Conservation (phyloP, 2,329 filamentous ascomycete genomes). For the Fusarium sp. region DNA sequence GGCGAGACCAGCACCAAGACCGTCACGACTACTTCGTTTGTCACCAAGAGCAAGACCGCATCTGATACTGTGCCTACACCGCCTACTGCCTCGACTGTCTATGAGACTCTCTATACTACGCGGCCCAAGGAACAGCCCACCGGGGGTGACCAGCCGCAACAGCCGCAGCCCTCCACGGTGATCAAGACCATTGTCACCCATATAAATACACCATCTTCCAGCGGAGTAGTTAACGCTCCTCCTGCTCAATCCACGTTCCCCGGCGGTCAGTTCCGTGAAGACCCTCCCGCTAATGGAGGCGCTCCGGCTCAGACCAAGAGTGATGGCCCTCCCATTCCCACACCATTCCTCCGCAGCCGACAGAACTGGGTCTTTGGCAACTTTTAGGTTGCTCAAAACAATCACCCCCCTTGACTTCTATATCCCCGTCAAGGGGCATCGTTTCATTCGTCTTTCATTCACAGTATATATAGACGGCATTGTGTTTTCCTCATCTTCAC, state of each 20-base stretch:
- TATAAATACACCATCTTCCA: slow-evolving; percentile 28
- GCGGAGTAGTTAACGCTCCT: slow-evolving; percentile 6
- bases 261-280: slow-evolving; percentile 43
- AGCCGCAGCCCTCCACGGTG: slow-evolving; percentile 37
- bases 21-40: slow-evolving; percentile 39
- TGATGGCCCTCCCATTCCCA: slow-evolving; percentile 32
- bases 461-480: slow-evolving; percentile 32
- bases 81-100: slow-evolving; percentile 35
- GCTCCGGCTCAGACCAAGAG: slow-evolving; percentile 17
- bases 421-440: slow-evolving; percentile 11
- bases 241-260: slow-evolving; percentile 33
- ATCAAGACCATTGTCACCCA: slow-evolving; percentile 31
- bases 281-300: slow-evolving; percentile 18
- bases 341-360: slow-evolving; percentile 43
- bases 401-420: slow-evolving; percentile 6
- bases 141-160: slow-evolving; percentile 12
- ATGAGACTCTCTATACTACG: slow-evolving; percentile 38
- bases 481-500: slow-evolving; percentile 17
- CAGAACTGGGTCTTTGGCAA: slow-evolving; percentile 44
- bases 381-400: slow-evolving; percentile 24
- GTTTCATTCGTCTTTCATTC: slow-evolving; percentile 33
- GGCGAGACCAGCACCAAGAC: slow-evolving; percentile 39
- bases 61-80: slow-evolving; percentile 23
- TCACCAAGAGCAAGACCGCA: slow-evolving; percentile 28
- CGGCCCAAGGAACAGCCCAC: slow-evolving; percentile 28